Evolutionary conservation across 2,329 filamentous ascomycete genomes (phyloP), one percentile per base, ranked within the genome.

Genomic region (Trichophyton rubrum): DNA sequence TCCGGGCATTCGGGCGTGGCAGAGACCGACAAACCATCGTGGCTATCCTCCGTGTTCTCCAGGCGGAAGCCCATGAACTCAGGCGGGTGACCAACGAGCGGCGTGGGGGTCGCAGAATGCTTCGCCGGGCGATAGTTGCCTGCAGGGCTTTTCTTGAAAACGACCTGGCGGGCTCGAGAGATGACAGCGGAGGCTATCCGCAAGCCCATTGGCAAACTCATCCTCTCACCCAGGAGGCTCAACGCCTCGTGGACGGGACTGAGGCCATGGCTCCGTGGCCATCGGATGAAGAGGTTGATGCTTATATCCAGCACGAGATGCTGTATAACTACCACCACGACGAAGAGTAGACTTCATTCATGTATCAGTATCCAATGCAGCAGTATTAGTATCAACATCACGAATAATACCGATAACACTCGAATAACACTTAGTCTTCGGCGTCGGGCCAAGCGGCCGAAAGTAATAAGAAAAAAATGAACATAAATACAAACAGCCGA

Each of bases 31-130:
- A 74, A 41, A 71, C 73, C 11, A 61, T 78, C 20, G 59, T 77
- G 38, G 68, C 68, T 56, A 66, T 78, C 22, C 65, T 78, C 45
- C 69, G 67, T 15, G 77, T 76, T 75, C 65, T 78, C 47, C 69
- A 68, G 11, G 77, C 75, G 75, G 77, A 78, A 72, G 71, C 67
- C 33, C 51, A 62, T 33, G 65, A 69, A 3, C 62, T 78, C 17
- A 69, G 70, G 22, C 69, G 71, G 58, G 60, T 66, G n/a, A 67
- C 71, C 20, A 69, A 73, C 8, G 70, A 75, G 59, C 66, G 65
- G 20, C 49, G 67, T n/a, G 75, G 74, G 43, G 75, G 75, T 1
- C 63, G 65, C 35, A 67, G 63, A 40, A 70, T 74, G 66, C 69
- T 75, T 66, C 73, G 75, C 41, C 72, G 70, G 38, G 72, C 71